Base-by-base conservation (phyloP, 2,329 filamentous ascomycete genomes). In the Aspergillus versicolor region DNA sequence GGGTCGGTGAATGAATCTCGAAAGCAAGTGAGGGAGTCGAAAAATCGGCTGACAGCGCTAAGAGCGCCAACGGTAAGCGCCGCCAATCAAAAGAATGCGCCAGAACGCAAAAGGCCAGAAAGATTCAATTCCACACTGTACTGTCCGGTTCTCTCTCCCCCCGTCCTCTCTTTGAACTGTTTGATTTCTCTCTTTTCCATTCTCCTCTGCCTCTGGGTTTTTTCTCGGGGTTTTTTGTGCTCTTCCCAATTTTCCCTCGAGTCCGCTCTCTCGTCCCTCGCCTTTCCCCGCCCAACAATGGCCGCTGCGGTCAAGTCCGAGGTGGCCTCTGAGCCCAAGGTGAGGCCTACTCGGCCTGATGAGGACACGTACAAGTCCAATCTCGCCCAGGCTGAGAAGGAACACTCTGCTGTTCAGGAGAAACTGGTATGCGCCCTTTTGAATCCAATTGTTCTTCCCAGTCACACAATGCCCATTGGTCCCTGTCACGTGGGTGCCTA, bases 331-430 rank as follows among this genome's bases (percentile, higher is more conserved):
- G 75, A 75, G 67, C 70, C 68, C 60, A 73, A 75, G 69, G 67
- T 68, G 70, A 91, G 87, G 79, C 92, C 92, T 53, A 84, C 90
- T 77, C 91, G 89, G 82, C 94, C 94, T 46, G 90, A 97, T 75
- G 90, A 94, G 79, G 88, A 88, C 64, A 80, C 82, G 66, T 99
- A 88, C 82, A 92, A 96, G 79, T 84, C 87, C 73, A 83, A 84
- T 62, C 82, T 96, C 60, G 87, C 85, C 50, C 85, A 89, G 78
- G 89, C 89, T 24, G 91, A 97, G 78, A 96, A 96, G 81, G 91
- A 90, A 64, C 88, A 96, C 78, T 82, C 88, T 71, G 86, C 85
- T 52, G 83, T 88, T 47, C 89, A 94, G 79, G 87, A 90, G 66
- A 84, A 83, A 69, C 74, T 88, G 70, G 86, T 88, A 58, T 46